Conservation (phyloP, 768 basidiomycete genomes). For the Tylopilus felleus region DNA sequence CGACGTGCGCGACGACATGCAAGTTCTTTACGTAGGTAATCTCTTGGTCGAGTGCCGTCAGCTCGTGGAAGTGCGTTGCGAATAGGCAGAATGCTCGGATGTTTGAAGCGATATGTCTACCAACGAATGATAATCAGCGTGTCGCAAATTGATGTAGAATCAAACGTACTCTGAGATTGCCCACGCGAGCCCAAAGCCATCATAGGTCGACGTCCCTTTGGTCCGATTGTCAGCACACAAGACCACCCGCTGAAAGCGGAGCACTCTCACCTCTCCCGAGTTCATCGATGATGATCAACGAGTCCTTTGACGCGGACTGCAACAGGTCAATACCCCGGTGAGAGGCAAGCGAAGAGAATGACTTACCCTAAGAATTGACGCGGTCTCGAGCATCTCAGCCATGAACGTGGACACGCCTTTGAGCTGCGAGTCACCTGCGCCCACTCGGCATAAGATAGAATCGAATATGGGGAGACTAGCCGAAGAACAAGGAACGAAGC, state of each 20-base stretch:
- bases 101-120: conserved; percentile 86
- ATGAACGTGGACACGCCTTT: conserved; percentile 99
- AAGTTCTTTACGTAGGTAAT: conserved; percentile 87
- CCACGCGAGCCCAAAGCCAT: conserved; percentile 98
- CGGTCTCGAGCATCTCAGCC: conserved; percentile 99
- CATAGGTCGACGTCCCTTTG: conserved; percentile 90
- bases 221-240: conserved; percentile 3
- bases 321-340: background rate
- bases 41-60: conserved; percentile 88
- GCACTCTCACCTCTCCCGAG: conserved; percentile 70
- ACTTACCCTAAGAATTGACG: conserved; percentile 83
- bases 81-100: conserved; percentile 95
- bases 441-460: conserved; percentile 91
- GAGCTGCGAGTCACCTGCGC: conserved; percentile 95
- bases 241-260: background rate
- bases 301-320: conserved; percentile 88
- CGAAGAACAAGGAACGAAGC: conserved; percentile 89
- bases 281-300: conserved; percentile 96
- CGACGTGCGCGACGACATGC: conserved; percentile 93
- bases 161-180: conserved; percentile 88
- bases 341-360: background rate
- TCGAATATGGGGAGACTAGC: conserved; percentile 92
- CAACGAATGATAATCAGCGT: background rate
- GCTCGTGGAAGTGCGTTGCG: conserved; percentile 97
- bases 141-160: no score